These are phyloP conservation scores for Glaciozyma martinii DNA, from an alignment of 768 basidiomycete genomes.

Conservation along the genomic window DNA sequence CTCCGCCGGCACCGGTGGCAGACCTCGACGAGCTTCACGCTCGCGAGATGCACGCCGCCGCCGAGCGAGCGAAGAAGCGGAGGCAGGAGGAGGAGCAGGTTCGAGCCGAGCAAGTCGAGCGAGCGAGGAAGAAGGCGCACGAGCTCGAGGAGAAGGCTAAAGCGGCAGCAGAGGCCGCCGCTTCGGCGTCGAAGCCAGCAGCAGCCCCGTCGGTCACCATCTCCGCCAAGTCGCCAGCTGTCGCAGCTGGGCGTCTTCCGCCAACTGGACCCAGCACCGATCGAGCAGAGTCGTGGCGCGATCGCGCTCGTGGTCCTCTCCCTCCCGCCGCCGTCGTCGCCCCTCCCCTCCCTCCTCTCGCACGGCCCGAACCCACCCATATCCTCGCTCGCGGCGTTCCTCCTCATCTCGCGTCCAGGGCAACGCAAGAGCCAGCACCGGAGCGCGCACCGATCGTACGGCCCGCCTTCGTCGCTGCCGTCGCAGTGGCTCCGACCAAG, in stretches of 20 bases:
- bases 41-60: constrained; percentile 63
- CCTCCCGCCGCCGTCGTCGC: constrained; percentile 1
- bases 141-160: constrained; percentile 35
- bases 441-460: neutral
- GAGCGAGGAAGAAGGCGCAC: constrained; percentile 62
- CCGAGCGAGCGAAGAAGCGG: constrained; percentile 69
- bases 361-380: constrained; percentile 6
- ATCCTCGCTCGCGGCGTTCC: constrained; percentile 10
- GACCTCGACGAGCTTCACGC: constrained; percentile 37
- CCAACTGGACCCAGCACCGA: neutral
- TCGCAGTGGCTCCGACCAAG: too few species aligned
- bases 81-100: constrained; percentile 75
- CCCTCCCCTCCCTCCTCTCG: neutral
- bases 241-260: neutral
- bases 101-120: constrained; percentile 66
- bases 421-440: too few species aligned
- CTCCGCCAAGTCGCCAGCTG: neutral
- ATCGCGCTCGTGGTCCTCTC: neutral
- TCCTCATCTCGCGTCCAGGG: too few species aligned
- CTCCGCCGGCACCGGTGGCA: neutral
- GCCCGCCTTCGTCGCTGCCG: neutral
- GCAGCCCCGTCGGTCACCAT: neutral
- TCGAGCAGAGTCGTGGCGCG: neutral
- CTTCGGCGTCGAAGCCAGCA: neutral
- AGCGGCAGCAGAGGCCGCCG: neutral